phyloP scores from a whole-genome alignment of 2,329 filamentous ascomycete genomes.

The Xylariaceae sp. region DNA sequence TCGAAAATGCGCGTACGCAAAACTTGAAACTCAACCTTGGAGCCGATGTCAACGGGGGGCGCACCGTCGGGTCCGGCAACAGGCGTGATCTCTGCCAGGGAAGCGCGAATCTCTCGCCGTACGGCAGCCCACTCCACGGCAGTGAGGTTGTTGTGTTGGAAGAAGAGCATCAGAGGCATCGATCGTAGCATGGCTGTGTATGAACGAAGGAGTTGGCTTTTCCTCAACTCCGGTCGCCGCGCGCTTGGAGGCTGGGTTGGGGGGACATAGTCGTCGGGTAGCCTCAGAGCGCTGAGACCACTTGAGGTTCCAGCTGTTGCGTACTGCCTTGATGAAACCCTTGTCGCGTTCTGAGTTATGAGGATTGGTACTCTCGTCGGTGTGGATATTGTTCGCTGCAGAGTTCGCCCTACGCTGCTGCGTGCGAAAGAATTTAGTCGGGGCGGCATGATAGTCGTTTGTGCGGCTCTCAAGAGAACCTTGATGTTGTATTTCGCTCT shows the following conservation, averaged over 20 bases:
- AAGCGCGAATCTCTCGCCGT: constrained; percentile 58
- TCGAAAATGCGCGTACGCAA: constrained; percentile 86
- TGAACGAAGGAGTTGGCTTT: constrained; percentile 78
- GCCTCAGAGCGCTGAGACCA: constrained; percentile 26
- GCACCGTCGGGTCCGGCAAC: constrained; percentile 33
- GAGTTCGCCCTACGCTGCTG: constrained; percentile 22
- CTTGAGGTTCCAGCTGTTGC: constrained; percentile 22
- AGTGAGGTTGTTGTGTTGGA: constrained; percentile 64
- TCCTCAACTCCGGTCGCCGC: constrained; percentile 78
- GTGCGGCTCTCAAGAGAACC: neutral
- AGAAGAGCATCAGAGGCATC: constrained; percentile 77
- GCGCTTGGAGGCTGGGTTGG: constrained; percentile 81
- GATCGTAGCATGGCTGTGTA: constrained; percentile 86
- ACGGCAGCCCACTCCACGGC: constrained; percentile 70
- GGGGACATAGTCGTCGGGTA: constrained; percentile 48
- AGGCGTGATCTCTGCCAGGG: constrained; percentile 39
- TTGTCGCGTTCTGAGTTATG: constrained; percentile 17
- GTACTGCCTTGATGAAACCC: constrained; percentile 23
- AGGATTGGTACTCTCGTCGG: constrained; percentile 16
- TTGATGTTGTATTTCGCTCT: constrained; percentile 1
- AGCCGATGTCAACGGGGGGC: constrained; percentile 45
- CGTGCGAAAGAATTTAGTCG: constrained; percentile 25
- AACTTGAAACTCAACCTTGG: constrained; percentile 69
- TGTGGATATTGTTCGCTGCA: constrained; percentile 18
- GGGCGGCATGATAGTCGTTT: constrained; percentile 22